Evolutionary conservation across 2,329 filamentous ascomycete species (phyloP).

Genomic region (Tothia fuscella): DNA sequence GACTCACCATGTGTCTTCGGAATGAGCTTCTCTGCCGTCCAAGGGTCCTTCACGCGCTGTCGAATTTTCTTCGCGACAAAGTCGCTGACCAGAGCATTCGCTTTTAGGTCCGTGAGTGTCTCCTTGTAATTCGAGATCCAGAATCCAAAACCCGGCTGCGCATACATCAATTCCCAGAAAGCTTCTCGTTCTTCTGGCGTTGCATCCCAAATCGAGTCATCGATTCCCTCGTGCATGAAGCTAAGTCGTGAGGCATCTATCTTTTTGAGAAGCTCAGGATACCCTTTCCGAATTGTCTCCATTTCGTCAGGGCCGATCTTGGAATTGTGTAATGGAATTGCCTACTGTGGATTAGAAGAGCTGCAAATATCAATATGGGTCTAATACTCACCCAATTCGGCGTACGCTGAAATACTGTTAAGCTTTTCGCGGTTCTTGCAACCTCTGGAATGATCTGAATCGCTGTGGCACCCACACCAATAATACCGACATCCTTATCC

Average conservation of each 20-base stretch:
- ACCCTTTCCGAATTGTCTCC: slow-evolving; percentile 35
- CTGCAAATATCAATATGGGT: slow-evolving; percentile 13
- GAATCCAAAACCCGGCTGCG: slow-evolving; percentile 6
- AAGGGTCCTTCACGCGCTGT: slow-evolving; percentile 35
- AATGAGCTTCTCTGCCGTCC: slow-evolving; percentile 40
- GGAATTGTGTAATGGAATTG: slow-evolving; percentile 6
- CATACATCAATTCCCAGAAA: slow-evolving; percentile 14
- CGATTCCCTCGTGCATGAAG: slow-evolving; percentile 21
- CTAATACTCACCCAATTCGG: slow-evolving; percentile 44
- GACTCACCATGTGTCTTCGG: slow-evolving; percentile 17
- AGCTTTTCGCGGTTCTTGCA: slow-evolving; percentile 35
- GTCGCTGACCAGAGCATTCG: slow-evolving; percentile 16
- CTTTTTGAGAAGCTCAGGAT: slow-evolving; percentile 29
- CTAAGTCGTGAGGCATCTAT: slow-evolving; percentile 11
- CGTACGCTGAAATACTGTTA: slow-evolving; percentile 46
- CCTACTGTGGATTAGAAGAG: slow-evolving; percentile 11
- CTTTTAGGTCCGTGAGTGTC: not conserved
- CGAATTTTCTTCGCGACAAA: slow-evolving; percentile 32
- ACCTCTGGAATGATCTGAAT: slow-evolving; percentile 48
- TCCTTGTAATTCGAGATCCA: slow-evolving; percentile 8
- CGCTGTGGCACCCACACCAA: slow-evolving; percentile 41
- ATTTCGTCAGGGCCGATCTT: slow-evolving; percentile 26
- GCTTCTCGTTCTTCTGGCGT: slow-evolving; percentile 25
- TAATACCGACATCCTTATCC: slow-evolving; percentile 44
- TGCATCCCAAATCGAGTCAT: slow-evolving; percentile 38